Evolutionary conservation across 768 basidiomycete genomes (phyloP), one percentile per base, ranked within the genome.

Genomic region (Naganishia vaughanmartiniae): DNA sequence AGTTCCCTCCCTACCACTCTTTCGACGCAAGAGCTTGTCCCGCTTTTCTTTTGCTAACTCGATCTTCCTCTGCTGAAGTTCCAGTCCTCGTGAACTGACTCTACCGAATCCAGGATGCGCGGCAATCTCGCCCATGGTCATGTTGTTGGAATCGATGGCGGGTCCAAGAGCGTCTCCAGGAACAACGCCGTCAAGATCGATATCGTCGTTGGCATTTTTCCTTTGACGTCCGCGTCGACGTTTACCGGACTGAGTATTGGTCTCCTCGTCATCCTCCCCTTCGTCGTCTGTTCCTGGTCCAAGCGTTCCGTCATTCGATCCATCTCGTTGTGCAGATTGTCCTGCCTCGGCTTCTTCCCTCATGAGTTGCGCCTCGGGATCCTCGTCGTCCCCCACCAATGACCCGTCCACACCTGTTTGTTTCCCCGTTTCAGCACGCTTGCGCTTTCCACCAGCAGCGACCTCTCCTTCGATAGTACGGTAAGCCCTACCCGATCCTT

Each of bases 51-150:
- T 55, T 21, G 48, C 60, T 51, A 36, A 33, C 33, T 70, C 60
- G 39, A 45, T 53, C 21, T 45, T 34, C 54, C 33, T 65, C 53
- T 46, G 46, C 46, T 70, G 58, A 21, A 70, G 55, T 24, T 70
- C 58, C 24, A 70, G 26, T 54, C 48, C 69, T 55, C 69, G 21
- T 39, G 48, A 31, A 55, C 69, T 70, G 26, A 70, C 60, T 39
- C 69, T 45, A 26, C 69, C 69, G 24, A 53, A 36, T 11, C 69
- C 69, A 2, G 69, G 69, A 63, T 63, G 31, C 24, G 60, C 60
- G 12, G 69, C 69, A 51, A 70, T 65, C 28, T 70, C 69, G 10
- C 58, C 69, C 69, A 70, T 70, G 33, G 69, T 70, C 69, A 63
- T 58, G 26, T n/a, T 39, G 33, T 30, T 54, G 24, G 57, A 34